phyloP scores from a whole-genome alignment of 2,329 filamentous ascomycete genomes.

The Sclerotinia spermophila region DNA sequence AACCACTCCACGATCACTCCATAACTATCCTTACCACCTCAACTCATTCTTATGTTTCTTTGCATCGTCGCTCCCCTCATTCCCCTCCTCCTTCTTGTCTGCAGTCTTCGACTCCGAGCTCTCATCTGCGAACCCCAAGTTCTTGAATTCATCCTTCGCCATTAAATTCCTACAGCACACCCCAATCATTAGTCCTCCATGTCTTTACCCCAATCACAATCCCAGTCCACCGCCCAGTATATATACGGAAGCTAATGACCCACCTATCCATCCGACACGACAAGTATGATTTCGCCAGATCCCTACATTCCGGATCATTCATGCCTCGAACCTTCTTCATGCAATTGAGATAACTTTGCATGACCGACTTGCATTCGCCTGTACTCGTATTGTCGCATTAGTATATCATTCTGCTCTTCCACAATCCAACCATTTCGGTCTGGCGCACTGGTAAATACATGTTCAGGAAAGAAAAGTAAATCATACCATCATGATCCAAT shows the following conservation, averaged over 20 bases:
- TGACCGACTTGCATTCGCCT: slow-evolving; percentile 93
- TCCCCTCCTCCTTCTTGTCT: slow-evolving; percentile 19
- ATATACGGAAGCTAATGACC: slow-evolving; percentile 34
- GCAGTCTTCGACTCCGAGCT: slow-evolving; percentile 22
- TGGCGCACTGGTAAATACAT: not conserved
- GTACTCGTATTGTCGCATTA: slow-evolving; percentile 9
- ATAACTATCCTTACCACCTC: slow-evolving; percentile 26
- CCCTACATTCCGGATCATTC: slow-evolving; percentile 82
- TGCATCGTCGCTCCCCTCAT: slow-evolving; percentile 25
- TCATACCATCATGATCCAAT: slow-evolving; percentile 82
- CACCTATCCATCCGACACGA: slow-evolving; percentile 93
- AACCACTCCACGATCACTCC: not conserved
- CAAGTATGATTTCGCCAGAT: slow-evolving; percentile 83
- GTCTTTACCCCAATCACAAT: not conserved
- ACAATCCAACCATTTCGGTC: not conserved
- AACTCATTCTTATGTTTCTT: slow-evolving; percentile 31
- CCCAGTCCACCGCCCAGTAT: no score
- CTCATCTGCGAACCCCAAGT: slow-evolving; percentile 68
- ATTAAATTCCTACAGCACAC: slow-evolving; percentile 72
- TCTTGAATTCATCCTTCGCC: slow-evolving; percentile 93
- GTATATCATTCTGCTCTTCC: slow-evolving; percentile 15
- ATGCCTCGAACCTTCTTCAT: slow-evolving; percentile 79
- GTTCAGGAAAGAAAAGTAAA: not conserved
- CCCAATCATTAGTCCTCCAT: not conserved
- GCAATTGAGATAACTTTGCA: slow-evolving; percentile 80